A percentile compares a stretch with the other conserved stretches of the same genome.
Conservation (phyloP, 2,329 filamentous ascomycete species). For the Leptoxyphium fumago region DNA sequence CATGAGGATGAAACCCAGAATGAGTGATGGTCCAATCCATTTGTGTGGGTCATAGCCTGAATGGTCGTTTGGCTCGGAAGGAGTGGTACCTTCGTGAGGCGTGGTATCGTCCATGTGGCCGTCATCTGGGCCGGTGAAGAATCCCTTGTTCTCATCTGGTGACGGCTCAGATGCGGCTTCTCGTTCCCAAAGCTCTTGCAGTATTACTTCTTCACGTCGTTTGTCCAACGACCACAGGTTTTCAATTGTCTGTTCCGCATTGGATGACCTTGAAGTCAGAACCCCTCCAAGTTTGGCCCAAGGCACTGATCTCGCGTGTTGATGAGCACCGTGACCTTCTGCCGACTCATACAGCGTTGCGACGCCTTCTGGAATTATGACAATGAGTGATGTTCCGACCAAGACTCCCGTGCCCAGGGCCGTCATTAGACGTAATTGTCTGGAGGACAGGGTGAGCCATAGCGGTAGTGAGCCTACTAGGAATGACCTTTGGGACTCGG, state of each 20-base stretch:
- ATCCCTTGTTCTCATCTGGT: not conserved
- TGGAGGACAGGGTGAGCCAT: slow-evolving; percentile 72
- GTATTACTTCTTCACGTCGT: not conserved
- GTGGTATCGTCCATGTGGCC: slow-evolving; percentile 5
- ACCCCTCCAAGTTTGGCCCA: slow-evolving; percentile 1
- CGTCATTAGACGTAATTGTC: slow-evolving; percentile 77
- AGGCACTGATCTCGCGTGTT: slow-evolving; percentile 6
- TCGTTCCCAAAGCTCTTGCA: not conserved
- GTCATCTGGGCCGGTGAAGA: slow-evolving; percentile 18
- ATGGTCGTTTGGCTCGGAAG: slow-evolving; percentile 8
- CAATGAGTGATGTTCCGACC: slow-evolving; percentile 86
- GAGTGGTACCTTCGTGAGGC: slow-evolving; percentile 5
- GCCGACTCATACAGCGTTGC: slow-evolving; percentile 62
- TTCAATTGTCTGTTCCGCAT: not conserved
- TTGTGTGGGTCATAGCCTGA: slow-evolving; percentile 42
- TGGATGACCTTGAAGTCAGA: not conserved
- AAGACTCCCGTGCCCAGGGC: slow-evolving; percentile 87
- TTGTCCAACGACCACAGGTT: not conserved
- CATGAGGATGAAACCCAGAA: slow-evolving; percentile 88
- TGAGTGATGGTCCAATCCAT: slow-evolving; percentile 76
- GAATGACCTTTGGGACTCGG: slow-evolving; percentile 56
- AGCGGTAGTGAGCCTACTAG: slow-evolving; percentile 82
- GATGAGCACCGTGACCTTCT: slow-evolving; percentile 7
- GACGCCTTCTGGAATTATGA: slow-evolving; percentile 94
- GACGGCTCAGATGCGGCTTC: not conserved